Conservation (phyloP, 768 basidiomycete genomes). For the Lepiota brunneoincarnata region DNA sequence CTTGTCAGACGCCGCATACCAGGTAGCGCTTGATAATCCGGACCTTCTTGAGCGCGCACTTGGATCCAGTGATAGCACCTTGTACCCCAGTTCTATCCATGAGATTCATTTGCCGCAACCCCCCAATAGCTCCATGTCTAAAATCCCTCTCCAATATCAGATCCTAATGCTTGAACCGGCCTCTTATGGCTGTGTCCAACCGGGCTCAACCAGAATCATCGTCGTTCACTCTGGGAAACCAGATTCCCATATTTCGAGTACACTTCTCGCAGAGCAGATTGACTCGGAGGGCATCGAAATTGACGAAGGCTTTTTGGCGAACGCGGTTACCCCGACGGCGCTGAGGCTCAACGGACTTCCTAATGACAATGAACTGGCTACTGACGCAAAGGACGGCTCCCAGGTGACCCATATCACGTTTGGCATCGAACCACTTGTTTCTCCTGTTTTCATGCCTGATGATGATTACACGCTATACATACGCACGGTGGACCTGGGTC, state of each 20-base stretch:
- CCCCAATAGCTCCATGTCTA: constrained; percentile 11
- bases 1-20: constrained; percentile 46
- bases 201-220: constrained; percentile 51
- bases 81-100: neutral
- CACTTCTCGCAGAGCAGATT: constrained; percentile 15
- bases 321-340: constrained; percentile 27
- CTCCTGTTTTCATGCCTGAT: constrained; percentile 28
- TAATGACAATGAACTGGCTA: neutral
- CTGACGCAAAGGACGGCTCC: constrained; percentile 1
- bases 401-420: constrained; percentile 12
- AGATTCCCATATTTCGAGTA: constrained; percentile 14
- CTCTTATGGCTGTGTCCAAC: constrained; percentile 60
- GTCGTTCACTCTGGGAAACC: constrained; percentile 32
- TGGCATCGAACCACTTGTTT: constrained; percentile 29
- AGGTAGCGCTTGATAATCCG: constrained; percentile 31
- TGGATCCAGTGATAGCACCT: constrained; percentile 39
- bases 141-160: constrained; percentile 31
- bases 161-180: constrained; percentile 69
- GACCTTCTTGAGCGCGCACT: constrained; percentile 46
- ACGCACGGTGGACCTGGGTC: constrained; percentile 59
- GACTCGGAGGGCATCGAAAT: constrained; percentile 59
- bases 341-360: constrained; percentile 1
- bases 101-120: constrained; percentile 16
- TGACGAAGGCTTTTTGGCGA: constrained; percentile 67
- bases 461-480: constrained; percentile 63